These are phyloP conservation scores for Colletotrichum shisoi DNA, from an alignment of 2,329 filamentous ascomycete species.

Conservation along the genomic window DNA sequence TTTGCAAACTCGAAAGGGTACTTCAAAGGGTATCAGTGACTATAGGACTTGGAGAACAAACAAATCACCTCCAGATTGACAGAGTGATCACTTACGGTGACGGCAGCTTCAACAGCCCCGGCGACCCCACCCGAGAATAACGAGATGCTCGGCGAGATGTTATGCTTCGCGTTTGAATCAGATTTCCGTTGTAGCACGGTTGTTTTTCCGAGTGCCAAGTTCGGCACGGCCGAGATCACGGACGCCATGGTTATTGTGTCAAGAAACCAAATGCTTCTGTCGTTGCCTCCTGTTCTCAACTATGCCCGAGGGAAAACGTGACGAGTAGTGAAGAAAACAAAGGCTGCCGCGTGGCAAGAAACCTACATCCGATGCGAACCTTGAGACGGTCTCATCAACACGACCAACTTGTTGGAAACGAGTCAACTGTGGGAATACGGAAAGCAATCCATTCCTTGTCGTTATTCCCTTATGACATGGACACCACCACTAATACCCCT, in stretches of 20 bases:
- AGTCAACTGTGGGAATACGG: background rate
- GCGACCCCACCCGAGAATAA: slow-evolving; percentile 60
- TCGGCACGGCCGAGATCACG: background rate
- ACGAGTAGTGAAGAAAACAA: background rate
- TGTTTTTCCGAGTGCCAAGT: background rate
- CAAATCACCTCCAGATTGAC: background rate
- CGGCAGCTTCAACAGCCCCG: slow-evolving; percentile 61
- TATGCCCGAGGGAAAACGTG: background rate
- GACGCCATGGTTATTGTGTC: background rate
- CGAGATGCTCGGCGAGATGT: slow-evolving; percentile 54
- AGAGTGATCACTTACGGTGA: slow-evolving; percentile 50
- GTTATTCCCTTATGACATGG: background rate
- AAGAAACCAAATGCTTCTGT: background rate
- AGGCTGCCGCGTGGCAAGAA: background rate
- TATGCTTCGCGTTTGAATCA: slow-evolving; percentile 35
- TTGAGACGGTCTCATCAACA: background rate
- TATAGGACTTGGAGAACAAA: background rate
- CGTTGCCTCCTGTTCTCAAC: background rate
- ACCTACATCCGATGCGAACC: background rate
- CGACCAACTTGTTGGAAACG: background rate
- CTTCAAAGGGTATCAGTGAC: slow-evolving; percentile 41
- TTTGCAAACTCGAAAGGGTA: slow-evolving; percentile 75
- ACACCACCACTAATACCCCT: background rate
- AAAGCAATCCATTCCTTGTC: background rate
- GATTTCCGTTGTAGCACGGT: background rate